These are phyloP conservation scores for Botrytis medusae DNA, from an alignment of 2,329 filamentous ascomycete species.

Conservation along the genomic window DNA sequence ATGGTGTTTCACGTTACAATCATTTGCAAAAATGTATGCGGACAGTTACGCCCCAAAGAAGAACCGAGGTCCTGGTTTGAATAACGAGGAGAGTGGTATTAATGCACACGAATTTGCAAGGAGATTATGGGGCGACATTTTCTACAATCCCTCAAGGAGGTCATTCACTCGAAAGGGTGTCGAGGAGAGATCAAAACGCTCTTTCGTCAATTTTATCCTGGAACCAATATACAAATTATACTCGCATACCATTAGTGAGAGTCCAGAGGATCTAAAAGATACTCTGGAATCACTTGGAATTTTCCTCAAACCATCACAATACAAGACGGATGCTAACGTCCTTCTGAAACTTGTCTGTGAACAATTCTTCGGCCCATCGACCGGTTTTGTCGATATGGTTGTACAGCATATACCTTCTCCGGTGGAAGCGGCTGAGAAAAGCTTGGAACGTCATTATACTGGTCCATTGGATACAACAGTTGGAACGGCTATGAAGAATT, in stretches of 20 bases:
- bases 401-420: conserved; percentile 87
- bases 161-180: conserved; percentile 87
- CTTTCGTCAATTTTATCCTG: conserved; percentile 91
- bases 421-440: conserved; percentile 69
- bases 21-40: conserved; percentile 95
- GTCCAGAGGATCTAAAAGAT: conserved; percentile 76
- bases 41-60: conserved; percentile 63
- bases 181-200: conserved; percentile 77
- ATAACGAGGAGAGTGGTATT: conserved; percentile 48
- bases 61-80: conserved; percentile 44
- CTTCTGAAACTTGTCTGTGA: conserved; percentile 87
- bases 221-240: conserved; percentile 98
- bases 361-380: conserved; percentile 90
- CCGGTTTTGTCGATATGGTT: conserved; percentile 94
- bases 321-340: conserved; percentile 84
- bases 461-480: conserved; percentile 82
- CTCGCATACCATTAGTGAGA: conserved; percentile 90
- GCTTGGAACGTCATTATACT: conserved; percentile 86
- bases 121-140: conserved; percentile 93
- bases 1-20: conserved; percentile 94
- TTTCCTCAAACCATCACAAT: conserved; percentile 84
- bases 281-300: conserved; percentile 82
- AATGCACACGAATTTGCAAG: conserved; percentile 80
- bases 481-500: conserved; percentile 75
- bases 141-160: conserved; percentile 86